Conservation (phyloP, 2,329 filamentous ascomycete species). For the Alternaria postmessia region DNA sequence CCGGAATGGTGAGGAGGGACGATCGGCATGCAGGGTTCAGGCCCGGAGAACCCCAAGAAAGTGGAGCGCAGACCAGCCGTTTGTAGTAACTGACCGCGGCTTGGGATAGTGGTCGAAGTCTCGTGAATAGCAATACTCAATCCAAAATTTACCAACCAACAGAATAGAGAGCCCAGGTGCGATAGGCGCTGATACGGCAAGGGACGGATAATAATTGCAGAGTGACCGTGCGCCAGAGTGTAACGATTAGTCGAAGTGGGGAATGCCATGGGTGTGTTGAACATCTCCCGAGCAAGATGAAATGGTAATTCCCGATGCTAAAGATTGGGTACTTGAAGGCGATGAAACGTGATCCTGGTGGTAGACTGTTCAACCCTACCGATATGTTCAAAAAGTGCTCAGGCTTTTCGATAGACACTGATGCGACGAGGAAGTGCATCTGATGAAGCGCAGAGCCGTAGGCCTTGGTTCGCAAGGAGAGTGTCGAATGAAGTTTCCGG, state of each 20-base stretch:
- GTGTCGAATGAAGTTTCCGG: conserved; percentile 47
- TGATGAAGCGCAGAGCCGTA: conserved; percentile 40
- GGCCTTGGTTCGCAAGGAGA: conserved; percentile 37
- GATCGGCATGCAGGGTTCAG: conserved; percentile 18
- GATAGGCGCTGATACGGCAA: not conserved
- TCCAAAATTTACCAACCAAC: not conserved
- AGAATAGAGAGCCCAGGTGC: not conserved
- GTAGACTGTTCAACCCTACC: conserved; percentile 9
- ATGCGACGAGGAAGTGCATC: conserved; percentile 44
- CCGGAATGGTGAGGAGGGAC: conserved; percentile 18
- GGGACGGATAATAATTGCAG: not conserved
- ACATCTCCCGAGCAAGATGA: conserved; percentile 9
- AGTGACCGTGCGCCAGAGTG: not conserved
- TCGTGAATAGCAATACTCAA: conserved; percentile 2
- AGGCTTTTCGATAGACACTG: conserved; percentile 45
- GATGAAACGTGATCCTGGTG: conserved; percentile 16
- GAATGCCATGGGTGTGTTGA: conserved; percentile 5
- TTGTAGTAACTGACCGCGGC: conserved; percentile 6
- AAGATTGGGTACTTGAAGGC: conserved; percentile 17
- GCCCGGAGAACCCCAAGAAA: conserved; percentile 7
- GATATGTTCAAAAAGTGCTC: conserved; percentile 11
- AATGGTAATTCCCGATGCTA: conserved; percentile 16
- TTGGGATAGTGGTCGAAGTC: conserved; percentile 4
- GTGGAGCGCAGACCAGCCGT: conserved; percentile 7
- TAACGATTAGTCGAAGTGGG: conserved; percentile 3